A percentile compares a stretch with the other conserved stretches of the same genome.
These are phyloP conservation scores for Pythium monospermum DNA, from an alignment of 352 stramenopile species.

Conservation along the genomic window DNA sequence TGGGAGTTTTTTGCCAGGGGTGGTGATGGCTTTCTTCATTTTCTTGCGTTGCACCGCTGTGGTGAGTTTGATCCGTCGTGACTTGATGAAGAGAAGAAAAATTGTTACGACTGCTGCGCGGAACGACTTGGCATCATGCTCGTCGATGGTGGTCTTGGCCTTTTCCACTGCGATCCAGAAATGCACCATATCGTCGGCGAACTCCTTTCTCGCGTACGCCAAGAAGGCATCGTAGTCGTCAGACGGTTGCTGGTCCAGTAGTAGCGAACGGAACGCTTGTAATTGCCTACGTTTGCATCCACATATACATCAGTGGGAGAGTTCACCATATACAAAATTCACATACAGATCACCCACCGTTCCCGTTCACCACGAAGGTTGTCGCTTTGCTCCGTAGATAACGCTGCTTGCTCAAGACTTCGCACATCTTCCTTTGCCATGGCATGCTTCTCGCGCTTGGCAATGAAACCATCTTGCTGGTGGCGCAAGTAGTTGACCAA, in stretches of 20 bases:
- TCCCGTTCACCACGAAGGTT: slow-evolving; percentile 3
- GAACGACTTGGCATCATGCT: slow-evolving; percentile 30
- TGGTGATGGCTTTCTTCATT: slow-evolving; percentile 65
- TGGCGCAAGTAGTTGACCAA: neutral
- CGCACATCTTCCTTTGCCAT: slow-evolving; percentile 14
- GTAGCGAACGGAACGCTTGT: slow-evolving; percentile 26
- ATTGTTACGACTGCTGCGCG: slow-evolving; percentile 37
- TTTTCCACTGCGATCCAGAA: slow-evolving; percentile 65
- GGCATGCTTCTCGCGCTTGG: slow-evolving; percentile 10
- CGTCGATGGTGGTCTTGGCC: slow-evolving; percentile 29
- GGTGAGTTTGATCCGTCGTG: slow-evolving; percentile 49
- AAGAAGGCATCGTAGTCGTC: slow-evolving; percentile 30
- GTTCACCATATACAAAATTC: too few relatives aligned
- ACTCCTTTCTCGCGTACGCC: slow-evolving; percentile 40
- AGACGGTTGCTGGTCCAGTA: slow-evolving; percentile 28
- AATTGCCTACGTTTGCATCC: neutral
- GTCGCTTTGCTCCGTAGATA: slow-evolving; percentile 2
- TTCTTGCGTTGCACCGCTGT: slow-evolving; percentile 60
- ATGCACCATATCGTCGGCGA: slow-evolving; percentile 44
- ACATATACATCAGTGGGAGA: too few relatives aligned
- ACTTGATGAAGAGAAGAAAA: slow-evolving; percentile 62
- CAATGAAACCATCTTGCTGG: slow-evolving; percentile 12
- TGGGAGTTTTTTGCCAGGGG: slow-evolving; percentile 41
- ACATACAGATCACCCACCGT: slow-evolving; percentile 14
- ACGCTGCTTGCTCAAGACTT: slow-evolving; percentile 1